Conservation (phyloP, 2,329 filamentous ascomycete genomes). For the Paracoccidioides lutzii region DNA sequence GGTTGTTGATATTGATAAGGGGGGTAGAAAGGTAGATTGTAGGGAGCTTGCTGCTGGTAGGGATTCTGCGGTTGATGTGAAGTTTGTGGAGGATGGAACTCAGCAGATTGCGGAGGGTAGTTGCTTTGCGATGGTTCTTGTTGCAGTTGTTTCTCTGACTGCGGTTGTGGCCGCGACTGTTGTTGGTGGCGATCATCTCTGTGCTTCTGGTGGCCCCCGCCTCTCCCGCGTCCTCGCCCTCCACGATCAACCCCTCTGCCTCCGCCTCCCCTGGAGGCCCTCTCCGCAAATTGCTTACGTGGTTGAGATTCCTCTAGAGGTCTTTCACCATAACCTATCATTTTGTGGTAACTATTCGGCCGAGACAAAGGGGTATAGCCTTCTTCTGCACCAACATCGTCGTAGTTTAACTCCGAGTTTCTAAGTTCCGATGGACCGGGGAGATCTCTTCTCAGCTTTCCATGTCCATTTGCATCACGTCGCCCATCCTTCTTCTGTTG, state of each 20-base stretch:
- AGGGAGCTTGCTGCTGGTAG: conserved; percentile 10
- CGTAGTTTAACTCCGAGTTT: conserved; percentile 47
- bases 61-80: conserved; percentile 18
- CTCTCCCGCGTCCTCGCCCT: conserved; percentile 17
- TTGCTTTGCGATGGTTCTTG: neutral
- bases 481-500: conserved; percentile 38
- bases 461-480: conserved; percentile 21
- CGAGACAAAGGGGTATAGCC: conserved; percentile 57
- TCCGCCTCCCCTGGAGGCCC: conserved; percentile 33
- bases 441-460: conserved; percentile 21
- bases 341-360: conserved; percentile 48
- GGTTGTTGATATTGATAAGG: conserved; percentile 17
- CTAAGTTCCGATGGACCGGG: conserved; percentile 28
- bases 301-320: conserved; percentile 19
- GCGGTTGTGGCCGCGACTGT: neutral
- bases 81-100: neutral
- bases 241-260: conserved; percentile 19
- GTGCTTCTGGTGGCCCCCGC: conserved; percentile 17
- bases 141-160: neutral
- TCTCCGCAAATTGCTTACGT: conserved; percentile 17
- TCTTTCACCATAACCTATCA: conserved; percentile 31
- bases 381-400: conserved; percentile 44
- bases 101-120: neutral
- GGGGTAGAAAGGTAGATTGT: conserved; percentile 10
- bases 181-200: neutral